phyloP scores from a whole-genome alignment of 2,329 filamentous ascomycete genomes.

The Teratosphaeria destructans region DNA sequence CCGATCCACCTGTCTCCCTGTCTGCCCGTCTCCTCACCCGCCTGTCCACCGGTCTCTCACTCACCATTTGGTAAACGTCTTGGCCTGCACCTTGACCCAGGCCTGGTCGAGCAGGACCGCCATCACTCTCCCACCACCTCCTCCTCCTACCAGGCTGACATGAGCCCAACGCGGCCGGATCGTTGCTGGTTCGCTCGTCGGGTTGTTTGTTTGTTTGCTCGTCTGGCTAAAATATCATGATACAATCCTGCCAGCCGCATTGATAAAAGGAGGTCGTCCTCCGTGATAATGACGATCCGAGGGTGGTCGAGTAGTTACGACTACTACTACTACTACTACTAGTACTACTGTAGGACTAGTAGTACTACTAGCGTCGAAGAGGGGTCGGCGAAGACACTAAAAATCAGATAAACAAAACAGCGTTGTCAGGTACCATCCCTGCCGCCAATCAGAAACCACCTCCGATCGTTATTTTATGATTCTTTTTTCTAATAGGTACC shows the following conservation, averaged over 20 bases:
- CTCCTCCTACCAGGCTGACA: neutral
- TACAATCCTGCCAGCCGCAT: too few relatives aligned
- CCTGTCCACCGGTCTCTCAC: neutral
- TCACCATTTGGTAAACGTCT: slow-evolving; percentile 9
- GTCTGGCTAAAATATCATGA: too few relatives aligned
- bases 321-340: too few relatives aligned
- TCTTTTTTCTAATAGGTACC: neutral
- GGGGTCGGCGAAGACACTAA: too few relatives aligned
- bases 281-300: too few relatives aligned
- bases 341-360: neutral
- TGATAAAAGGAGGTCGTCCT: too few relatives aligned
- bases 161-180: too few relatives aligned
- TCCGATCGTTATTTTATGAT: neutral
- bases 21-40: too few relatives aligned
- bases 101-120: slow-evolving; percentile 7
- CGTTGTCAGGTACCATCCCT: neutral
- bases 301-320: too few relatives aligned
- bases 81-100: slow-evolving; percentile 11
- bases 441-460: neutral
- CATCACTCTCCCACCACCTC: neutral
- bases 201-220: too few relatives aligned
- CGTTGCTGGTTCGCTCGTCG: too few relatives aligned
- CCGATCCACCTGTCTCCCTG: neutral
- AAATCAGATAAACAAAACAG: neutral
- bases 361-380: neutral